Evolutionary conservation across 352 stramenopile species (phyloP), one percentile per base, ranked within the genome.

Genomic region (Phytopythium helicoides): DNA sequence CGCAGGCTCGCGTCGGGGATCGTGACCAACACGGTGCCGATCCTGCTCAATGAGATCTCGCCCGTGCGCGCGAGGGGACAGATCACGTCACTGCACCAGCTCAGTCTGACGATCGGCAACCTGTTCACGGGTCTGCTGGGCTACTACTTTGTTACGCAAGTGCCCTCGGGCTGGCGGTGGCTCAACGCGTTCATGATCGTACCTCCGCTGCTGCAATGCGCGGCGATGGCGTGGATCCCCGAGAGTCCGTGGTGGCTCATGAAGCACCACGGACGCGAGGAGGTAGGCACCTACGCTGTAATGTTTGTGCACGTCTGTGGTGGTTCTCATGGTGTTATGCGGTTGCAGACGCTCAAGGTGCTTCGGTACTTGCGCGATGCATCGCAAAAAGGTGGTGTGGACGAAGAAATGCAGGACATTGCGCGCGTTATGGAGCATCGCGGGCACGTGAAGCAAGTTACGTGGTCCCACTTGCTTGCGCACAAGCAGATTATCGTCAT

Each of bases 201-300:
- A 25, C 84, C 82, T 9, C 77, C 83, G 0, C 26, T 84, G 10
- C 15, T 89, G 25, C 83, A 92, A 57, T 73, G 86, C 33, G 18
- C 84, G 26, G 60, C 78, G 22, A 63, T 76, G 37, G 58, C 59
- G 16, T 76, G 81, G 23, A 73, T 97, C 33, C 85, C 89, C 0
- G 87, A 97, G 62, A 96, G 85, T 68, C 87, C 87, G 22, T 92
- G 81, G 66, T 97, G 89, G 89, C 66, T 96, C 8, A 86, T 96
- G 66, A 90, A 86, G 56, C 73, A 81, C 38, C 71, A 74, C 16
- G 71, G 82, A 37, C 59, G 71, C 62, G 57, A 71, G 31, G 68
- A 76, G 40, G 65, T 71, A 12, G 15, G 2, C n/a, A 41, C 19
- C 11, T 19, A 15, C 12, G 6, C 16, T 18, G 6, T 7, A 18